phyloP scores from a whole-genome alignment of 768 basidiomycete species.

The Russula abietina region DNA sequence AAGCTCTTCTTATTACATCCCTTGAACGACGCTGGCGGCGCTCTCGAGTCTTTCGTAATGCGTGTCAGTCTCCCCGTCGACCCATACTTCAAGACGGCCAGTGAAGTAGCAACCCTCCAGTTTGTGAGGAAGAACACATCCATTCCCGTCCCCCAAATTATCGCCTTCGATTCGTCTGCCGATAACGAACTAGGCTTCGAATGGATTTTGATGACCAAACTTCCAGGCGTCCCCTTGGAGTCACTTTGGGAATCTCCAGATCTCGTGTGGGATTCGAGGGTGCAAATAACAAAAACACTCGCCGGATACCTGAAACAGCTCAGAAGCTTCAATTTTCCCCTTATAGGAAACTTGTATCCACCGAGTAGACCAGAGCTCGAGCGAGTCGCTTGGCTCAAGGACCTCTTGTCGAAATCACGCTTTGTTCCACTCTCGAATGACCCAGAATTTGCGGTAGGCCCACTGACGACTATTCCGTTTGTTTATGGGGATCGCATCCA shows the following conservation, averaged over 20 bases:
- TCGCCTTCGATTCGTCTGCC: conserved; percentile 28
- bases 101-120: conserved; percentile 31
- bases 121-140: conserved; percentile 28
- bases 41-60: not conserved
- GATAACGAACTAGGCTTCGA: conserved; percentile 30
- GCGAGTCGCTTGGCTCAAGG: not conserved
- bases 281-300: not conserved
- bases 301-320: not conserved
- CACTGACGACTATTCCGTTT: not conserved
- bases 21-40: not conserved
- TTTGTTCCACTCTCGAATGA: not conserved
- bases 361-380: not conserved
- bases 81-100: conserved; percentile 29
- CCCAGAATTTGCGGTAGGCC: not conserved
- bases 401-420: not conserved
- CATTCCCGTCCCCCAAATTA: conserved; percentile 29
- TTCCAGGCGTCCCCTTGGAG: not conserved
- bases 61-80: conserved; percentile 6
- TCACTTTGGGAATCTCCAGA: not conserved
- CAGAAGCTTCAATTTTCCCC: not conserved
- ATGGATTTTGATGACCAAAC: conserved; percentile 30
- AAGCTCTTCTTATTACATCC: not conserved
- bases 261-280: not conserved
- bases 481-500: not conserved
- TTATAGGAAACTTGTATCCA: not conserved